Evolutionary conservation across 345 rosid species (phyloP).

Genomic region (Dipteronia sinensis): DNA sequence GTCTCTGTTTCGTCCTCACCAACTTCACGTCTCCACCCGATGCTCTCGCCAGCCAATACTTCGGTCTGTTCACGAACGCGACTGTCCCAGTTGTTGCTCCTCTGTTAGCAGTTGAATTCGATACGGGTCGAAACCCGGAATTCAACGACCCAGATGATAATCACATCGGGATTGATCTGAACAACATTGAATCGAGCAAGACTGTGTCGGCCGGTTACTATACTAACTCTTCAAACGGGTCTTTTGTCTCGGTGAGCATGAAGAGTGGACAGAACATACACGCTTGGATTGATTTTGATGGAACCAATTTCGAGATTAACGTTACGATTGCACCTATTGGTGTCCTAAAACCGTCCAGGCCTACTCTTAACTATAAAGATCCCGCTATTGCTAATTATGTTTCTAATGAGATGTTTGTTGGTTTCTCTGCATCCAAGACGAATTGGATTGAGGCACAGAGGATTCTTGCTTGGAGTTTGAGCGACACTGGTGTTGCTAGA

Average conservation of each 20-base stretch:
- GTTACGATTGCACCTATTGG: slow-evolving; percentile 75
- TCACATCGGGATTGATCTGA: slow-evolving; percentile 78
- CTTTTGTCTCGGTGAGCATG: slow-evolving; percentile 59
- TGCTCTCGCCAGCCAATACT: slow-evolving; percentile 71
- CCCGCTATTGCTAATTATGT: slow-evolving; percentile 73
- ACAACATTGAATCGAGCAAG: slow-evolving; percentile 44
- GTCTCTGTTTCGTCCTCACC: slow-evolving; percentile 82
- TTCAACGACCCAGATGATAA: slow-evolving; percentile 66
- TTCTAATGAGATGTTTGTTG: slow-evolving; percentile 72
- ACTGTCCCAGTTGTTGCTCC: slow-evolving; percentile 47
- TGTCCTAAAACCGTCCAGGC: slow-evolving; percentile 52
- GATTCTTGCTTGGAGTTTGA: slow-evolving; percentile 86
- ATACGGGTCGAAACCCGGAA: slow-evolving; percentile 67
- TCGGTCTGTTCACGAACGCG: slow-evolving; percentile 63
- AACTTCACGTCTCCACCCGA: slow-evolving; percentile 73
- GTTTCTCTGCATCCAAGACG: slow-evolving; percentile 79
- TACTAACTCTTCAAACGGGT: slow-evolving; percentile 41
- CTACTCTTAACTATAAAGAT: slow-evolving; percentile 57
- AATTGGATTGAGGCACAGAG: slow-evolving; percentile 70
- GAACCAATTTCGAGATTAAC: slow-evolving; percentile 62
- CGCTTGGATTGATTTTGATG: slow-evolving; percentile 91
- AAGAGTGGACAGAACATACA: slow-evolving; percentile 67
- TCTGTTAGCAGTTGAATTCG: slow-evolving; percentile 78
- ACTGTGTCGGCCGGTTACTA: slow-evolving; percentile 57
- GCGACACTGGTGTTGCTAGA: slow-evolving; percentile 58